A percentile compares a stretch with the other conserved stretches of the same genome.
Conservation (phyloP, 2,329 filamentous ascomycete species). For the Neurospora sp. region DNA sequence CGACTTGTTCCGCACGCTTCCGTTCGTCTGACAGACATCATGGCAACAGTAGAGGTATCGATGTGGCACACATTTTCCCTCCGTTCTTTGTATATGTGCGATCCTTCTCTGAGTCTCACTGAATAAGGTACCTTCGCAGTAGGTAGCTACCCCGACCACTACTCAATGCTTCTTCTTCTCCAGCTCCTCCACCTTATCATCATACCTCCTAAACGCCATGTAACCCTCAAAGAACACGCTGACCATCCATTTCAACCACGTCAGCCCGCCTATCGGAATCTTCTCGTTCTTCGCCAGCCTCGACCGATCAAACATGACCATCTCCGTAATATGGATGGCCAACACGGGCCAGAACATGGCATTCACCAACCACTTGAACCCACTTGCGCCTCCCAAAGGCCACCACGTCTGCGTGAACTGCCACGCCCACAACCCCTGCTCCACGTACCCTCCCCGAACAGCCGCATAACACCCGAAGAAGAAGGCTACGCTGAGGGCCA, state of each 20-base stretch:
- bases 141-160: not conserved
- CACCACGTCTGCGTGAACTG: slow-evolving; percentile 32
- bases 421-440: slow-evolving; percentile 40
- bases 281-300: slow-evolving; percentile 39
- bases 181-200: slow-evolving; percentile 35
- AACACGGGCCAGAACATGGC: slow-evolving; percentile 49
- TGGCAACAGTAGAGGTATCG: not conserved
- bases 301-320: slow-evolving; percentile 38
- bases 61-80: not conserved
- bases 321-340: slow-evolving; percentile 55
- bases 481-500: slow-evolving; percentile 33
- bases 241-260: slow-evolving; percentile 47
- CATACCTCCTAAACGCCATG: slow-evolving; percentile 39
- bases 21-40: not conserved
- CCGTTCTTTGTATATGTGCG: not conserved
- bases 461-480: slow-evolving; percentile 42
- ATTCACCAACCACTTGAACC: slow-evolving; percentile 49
- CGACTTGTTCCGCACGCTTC: not conserved
- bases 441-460: slow-evolving; percentile 38
- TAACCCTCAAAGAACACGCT: slow-evolving; percentile 45
- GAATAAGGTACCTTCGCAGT: not conserved
- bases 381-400: slow-evolving; percentile 48
- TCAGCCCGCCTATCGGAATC: slow-evolving; percentile 25
- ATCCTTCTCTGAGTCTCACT: not conserved
- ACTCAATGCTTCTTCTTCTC: slow-evolving; percentile 17